These are phyloP conservation scores for Bretschneidera sinensis DNA, from an alignment of 345 rosid species.

Conservation along the genomic window DNA sequence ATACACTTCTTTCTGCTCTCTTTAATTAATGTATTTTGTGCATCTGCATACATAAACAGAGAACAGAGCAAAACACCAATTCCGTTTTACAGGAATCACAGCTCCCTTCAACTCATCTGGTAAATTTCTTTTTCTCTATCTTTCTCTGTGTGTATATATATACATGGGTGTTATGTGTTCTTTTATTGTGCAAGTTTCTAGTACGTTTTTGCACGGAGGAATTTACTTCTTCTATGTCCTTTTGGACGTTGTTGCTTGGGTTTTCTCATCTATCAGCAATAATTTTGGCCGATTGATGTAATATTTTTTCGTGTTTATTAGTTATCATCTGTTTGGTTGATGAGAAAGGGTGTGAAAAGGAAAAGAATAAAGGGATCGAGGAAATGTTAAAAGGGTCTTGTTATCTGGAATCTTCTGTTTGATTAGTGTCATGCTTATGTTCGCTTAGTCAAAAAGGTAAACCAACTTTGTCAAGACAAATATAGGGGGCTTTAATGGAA, in stretches of 20 bases:
- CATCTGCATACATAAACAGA: background rate
- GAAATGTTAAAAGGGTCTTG: background rate
- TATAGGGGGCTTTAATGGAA: background rate
- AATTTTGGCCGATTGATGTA: background rate
- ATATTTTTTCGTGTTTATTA: background rate
- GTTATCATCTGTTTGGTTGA: background rate
- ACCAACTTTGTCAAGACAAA: background rate
- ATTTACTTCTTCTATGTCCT: background rate
- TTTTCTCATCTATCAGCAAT: background rate
- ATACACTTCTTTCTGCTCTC: too few relatives aligned
- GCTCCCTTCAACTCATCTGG: background rate
- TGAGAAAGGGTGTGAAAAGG: background rate
- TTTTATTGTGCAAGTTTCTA: background rate
- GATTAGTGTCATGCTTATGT: background rate
- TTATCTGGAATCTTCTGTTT: background rate
- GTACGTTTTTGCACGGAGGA: too few relatives aligned
- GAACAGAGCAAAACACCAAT: background rate
- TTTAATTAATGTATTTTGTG: too few relatives aligned
- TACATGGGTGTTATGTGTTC: too few relatives aligned
- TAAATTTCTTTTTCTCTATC: background rate
- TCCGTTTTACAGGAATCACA: background rate
- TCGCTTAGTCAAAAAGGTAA: background rate
- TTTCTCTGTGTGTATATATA: background rate
- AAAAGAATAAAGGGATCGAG: too few relatives aligned
- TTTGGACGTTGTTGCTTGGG: background rate